Evolutionary conservation across 345 rosid genomes (phyloP).

Genomic region (Salix udensis): DNA sequence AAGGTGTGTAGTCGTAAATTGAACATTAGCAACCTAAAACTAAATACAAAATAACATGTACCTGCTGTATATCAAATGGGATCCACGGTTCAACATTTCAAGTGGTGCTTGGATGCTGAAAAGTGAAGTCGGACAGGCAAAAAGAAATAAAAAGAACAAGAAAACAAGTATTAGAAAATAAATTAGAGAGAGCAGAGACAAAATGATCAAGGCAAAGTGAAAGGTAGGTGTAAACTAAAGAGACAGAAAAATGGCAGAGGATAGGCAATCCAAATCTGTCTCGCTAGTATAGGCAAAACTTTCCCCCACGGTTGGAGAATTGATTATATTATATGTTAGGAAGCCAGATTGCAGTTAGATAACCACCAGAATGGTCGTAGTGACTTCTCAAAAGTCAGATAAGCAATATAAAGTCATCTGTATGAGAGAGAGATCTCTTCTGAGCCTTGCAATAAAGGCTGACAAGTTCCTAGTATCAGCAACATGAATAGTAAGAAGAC

Average conservation of each 20-base stretch:
- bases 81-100: background rate
- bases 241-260: background rate
- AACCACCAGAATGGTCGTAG: background rate
- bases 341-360: background rate
- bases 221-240: background rate
- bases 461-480: background rate
- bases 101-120: background rate
- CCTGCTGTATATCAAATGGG: background rate
- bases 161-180: background rate
- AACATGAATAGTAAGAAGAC: background rate
- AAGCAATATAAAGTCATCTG: background rate
- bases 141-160: background rate
- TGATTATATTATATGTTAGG: background rate
- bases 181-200: background rate
- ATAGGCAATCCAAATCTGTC: background rate
- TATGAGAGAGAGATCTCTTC: background rate
- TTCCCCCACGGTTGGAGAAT: background rate
- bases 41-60: too few species aligned
- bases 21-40: background rate
- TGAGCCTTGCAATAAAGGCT: background rate
- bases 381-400: background rate
- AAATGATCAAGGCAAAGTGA: background rate
- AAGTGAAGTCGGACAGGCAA: background rate
- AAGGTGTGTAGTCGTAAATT: background rate
- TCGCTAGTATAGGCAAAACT: background rate